Percentiles rank a stretch among this genome's conserved stretches.
These are phyloP conservation scores for Leersia perrieri DNA, from an alignment of 176 grass and related monocot species.

Conservation along the genomic window DNA sequence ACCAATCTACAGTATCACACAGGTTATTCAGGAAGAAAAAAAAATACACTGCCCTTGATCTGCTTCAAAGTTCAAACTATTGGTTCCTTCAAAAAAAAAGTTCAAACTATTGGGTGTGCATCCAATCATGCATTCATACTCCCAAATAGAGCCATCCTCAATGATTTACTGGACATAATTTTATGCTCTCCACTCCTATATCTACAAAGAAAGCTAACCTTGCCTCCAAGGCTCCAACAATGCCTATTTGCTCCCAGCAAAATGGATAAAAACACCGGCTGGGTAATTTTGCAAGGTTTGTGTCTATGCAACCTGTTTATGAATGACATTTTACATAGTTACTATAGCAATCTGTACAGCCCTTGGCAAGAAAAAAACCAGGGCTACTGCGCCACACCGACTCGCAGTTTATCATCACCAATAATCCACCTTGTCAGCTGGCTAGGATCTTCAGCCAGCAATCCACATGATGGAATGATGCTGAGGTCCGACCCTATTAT, in stretches of 20 bases:
- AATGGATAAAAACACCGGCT: neutral
- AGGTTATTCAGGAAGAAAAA: neutral
- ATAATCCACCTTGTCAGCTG: slow-evolving; percentile 85
- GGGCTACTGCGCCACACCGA: slow-evolving; percentile 11
- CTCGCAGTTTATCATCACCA: slow-evolving; percentile 60
- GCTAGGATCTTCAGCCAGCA: slow-evolving; percentile 53
- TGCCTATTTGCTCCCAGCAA: neutral
- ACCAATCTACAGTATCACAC: neutral
- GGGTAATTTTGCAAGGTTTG: neutral
- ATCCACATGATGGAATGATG: slow-evolving; percentile 55
- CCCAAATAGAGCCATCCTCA: neutral
- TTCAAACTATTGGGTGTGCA: neutral
- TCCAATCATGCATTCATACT: neutral
- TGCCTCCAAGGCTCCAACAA: slow-evolving; percentile 3
- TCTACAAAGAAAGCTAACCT: neutral
- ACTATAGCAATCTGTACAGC: slow-evolving; percentile 1
- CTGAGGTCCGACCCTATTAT: slow-evolving; percentile 70
- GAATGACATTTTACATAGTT: slow-evolving; percentile 3
- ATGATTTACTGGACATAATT: neutral
- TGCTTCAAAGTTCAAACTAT: no score
- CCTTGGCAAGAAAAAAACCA: neutral
- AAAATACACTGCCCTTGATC: neutral
- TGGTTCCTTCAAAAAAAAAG: no score
- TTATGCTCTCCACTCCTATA: neutral
- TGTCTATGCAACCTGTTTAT: neutral